These are phyloP conservation scores for Sclerotinia trifoliorum DNA, from an alignment of 2,329 filamentous ascomycete genomes.

Conservation along the genomic window DNA sequence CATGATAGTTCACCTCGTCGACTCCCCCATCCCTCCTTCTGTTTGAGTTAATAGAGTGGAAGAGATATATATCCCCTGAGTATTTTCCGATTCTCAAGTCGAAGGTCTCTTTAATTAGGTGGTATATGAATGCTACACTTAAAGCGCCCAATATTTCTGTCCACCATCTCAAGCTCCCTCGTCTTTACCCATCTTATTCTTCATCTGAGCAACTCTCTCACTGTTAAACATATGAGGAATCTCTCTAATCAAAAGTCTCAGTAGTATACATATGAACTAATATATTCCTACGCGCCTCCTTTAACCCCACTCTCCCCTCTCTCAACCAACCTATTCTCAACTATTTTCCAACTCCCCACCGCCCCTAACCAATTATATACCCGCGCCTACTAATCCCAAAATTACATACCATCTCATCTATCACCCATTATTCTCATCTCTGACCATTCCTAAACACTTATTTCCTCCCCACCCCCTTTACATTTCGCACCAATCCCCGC, in stretches of 20 bases:
- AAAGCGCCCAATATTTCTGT: too few species aligned
- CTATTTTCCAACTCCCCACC: neutral
- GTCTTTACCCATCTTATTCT: too few species aligned
- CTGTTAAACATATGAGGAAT: neutral
- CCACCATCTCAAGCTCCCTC: too few species aligned
- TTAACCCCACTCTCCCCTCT: neutral
- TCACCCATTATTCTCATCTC: neutral
- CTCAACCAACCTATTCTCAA: neutral
- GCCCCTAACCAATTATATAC: slow-evolving; percentile 9
- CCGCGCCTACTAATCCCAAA: neutral
- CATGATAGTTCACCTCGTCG: too few species aligned
- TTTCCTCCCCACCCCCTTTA: too few species aligned
- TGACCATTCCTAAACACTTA: neutral
- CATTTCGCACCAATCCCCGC: neutral
- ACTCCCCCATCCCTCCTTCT: too few species aligned
- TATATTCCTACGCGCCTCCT: neutral
- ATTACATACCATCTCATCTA: neutral
- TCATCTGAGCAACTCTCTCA: neutral
- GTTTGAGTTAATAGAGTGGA: too few species aligned
- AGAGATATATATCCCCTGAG: too few species aligned
- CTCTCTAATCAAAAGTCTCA: neutral
- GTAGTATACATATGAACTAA: slow-evolving; percentile 5
- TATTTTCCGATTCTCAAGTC: too few species aligned
- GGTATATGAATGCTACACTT: too few species aligned
- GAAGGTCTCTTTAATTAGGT: too few species aligned